A percentile compares a stretch with the other conserved stretches of the same genome.
Conservation (phyloP, 2,329 filamentous ascomycete genomes). For the Penicillium corylophilum region DNA sequence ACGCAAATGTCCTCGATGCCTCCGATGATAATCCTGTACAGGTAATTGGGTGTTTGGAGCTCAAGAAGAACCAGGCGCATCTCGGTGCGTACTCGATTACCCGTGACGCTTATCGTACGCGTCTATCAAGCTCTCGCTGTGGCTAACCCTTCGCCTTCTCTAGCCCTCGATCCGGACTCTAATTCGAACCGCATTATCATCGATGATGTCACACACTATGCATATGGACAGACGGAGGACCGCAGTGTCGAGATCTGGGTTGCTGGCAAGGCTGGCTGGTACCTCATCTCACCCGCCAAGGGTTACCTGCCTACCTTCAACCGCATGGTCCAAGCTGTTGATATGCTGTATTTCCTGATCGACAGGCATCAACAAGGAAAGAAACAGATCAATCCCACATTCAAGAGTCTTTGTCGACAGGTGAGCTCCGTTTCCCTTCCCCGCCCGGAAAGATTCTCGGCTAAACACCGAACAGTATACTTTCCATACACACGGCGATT, state of each 20-base stretch:
- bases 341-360: constrained; percentile 61
- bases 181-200: constrained; percentile 47
- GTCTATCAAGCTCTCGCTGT: constrained; percentile 6
- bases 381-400: constrained; percentile 35
- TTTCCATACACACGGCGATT: constrained; percentile 42
- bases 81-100: constrained; percentile 36
- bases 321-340: constrained; percentile 59
- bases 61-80: constrained; percentile 46
- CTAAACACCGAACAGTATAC: constrained; percentile 35
- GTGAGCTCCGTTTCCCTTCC: constrained; percentile 23
- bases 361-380: constrained; percentile 52
- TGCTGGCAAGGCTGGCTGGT: constrained; percentile 63
- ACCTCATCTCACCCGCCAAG: constrained; percentile 54
- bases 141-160: constrained; percentile 2
- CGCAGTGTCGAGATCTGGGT: constrained; percentile 61
- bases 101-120: constrained; percentile 10
- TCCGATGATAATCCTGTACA: constrained; percentile 55
- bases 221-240: constrained; percentile 54
- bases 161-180: constrained; percentile 42
- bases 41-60: constrained; percentile 53
- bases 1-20: constrained; percentile 56
- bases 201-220: constrained; percentile 50
- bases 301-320: constrained; percentile 55
- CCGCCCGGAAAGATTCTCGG: neutral
- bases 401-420: constrained; percentile 43